Percentiles rank a stretch among this genome's conserved stretches.
phyloP scores from a whole-genome alignment of 257 asterid species.

The Fraxinus quadrangulata region DNA sequence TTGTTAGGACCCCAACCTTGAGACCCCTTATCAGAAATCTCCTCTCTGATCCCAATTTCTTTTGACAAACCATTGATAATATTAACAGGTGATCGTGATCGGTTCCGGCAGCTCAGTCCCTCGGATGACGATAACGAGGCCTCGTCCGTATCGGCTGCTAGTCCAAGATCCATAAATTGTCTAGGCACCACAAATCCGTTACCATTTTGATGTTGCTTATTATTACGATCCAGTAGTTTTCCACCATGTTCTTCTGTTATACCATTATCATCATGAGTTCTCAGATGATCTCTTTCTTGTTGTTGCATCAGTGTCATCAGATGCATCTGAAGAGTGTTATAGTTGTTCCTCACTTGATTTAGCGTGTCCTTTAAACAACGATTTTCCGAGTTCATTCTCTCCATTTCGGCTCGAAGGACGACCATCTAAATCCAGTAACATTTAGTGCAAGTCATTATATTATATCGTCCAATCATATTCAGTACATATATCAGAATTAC shows the following conservation, averaged over 20 bases:
- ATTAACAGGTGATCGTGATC: slow-evolving; percentile 38
- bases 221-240: slow-evolving; percentile 18
- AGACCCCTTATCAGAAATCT: slow-evolving; percentile 42
- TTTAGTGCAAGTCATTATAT: neutral
- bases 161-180: slow-evolving; percentile 86
- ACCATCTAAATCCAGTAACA: slow-evolving; percentile 36
- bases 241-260: slow-evolving; percentile 29
- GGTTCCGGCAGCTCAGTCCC: slow-evolving; percentile 43
- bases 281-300: slow-evolving; percentile 35
- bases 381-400: slow-evolving; percentile 58
- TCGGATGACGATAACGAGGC: slow-evolving; percentile 61
- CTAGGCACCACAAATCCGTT: slow-evolving; percentile 54
- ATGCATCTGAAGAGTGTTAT: slow-evolving; percentile 61
- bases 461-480: neutral
- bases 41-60: slow-evolving; percentile 33
- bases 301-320: slow-evolving; percentile 53
- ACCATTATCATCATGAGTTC: slow-evolving; percentile 26
- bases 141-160: slow-evolving; percentile 56
- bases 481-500: neutral
- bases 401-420: slow-evolving; percentile 65
- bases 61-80: slow-evolving; percentile 19
- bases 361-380: slow-evolving; percentile 46
- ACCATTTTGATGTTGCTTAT: slow-evolving; percentile 26
- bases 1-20: slow-evolving; percentile 51
- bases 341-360: slow-evolving; percentile 46